Conservation (phyloP, 2,329 filamentous ascomycete species). For the Calonectria naviculata region DNA sequence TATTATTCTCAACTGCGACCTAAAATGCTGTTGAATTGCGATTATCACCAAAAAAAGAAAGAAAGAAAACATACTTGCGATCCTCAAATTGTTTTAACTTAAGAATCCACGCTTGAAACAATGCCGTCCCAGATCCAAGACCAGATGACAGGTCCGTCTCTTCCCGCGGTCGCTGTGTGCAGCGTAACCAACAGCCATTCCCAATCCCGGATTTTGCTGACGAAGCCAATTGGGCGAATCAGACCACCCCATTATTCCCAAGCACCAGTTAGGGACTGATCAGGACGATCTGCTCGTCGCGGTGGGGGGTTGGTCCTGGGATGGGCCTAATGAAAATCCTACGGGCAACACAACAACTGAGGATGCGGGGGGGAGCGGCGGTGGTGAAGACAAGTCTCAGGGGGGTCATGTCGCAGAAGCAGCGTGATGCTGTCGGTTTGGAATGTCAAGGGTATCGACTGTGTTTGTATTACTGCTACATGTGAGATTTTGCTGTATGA, state of each 20-base stretch:
- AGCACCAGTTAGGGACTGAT: background rate
- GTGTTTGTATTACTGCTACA: background rate
- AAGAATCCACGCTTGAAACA: background rate
- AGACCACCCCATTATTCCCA: background rate
- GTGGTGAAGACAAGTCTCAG: background rate
- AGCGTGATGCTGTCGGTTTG: background rate
- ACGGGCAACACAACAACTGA: background rate
- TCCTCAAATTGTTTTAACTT: background rate
- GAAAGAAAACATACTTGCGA: background rate
- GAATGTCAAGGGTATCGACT: conserved; percentile 13
- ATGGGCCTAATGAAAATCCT: background rate
- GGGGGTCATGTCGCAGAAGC: conserved; percentile 6
- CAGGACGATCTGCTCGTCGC: conserved; percentile 5
- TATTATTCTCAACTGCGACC: background rate
- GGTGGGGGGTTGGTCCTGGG: conserved; percentile 7
- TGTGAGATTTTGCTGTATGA: background rate
- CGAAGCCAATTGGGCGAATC: background rate
- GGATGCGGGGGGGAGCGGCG: background rate
- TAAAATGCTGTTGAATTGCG: background rate
- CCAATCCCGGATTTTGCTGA: background rate
- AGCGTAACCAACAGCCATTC: too few relatives aligned
- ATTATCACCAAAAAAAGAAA: background rate
- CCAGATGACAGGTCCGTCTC: background rate
- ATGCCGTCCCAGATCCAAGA: background rate
- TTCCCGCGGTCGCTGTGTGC: background rate